Conservation (phyloP, 2,329 filamentous ascomycete genomes). For the Colletotrichum sojae region DNA sequence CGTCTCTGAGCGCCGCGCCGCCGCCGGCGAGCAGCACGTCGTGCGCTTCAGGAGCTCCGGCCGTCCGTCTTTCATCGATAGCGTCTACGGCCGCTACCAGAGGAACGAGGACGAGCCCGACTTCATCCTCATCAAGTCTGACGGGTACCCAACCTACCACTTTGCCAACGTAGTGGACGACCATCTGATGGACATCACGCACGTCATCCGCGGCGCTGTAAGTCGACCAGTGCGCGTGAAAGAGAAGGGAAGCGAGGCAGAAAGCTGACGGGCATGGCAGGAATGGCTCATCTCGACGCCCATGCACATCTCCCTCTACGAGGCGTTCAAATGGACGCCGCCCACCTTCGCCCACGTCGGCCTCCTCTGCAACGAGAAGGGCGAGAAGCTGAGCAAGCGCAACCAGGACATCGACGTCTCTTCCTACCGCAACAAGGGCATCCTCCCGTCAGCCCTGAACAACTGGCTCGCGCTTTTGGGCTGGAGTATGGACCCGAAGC, state of each 20-base stretch:
- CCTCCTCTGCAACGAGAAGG: constrained; percentile 77
- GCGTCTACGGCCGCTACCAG: constrained; percentile 81
- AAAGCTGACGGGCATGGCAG: constrained; percentile 51
- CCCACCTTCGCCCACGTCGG: constrained; percentile 87
- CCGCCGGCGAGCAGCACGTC: constrained; percentile 79
- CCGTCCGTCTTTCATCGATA: constrained; percentile 78
- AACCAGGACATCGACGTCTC: constrained; percentile 70
- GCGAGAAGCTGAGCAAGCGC: constrained; percentile 89
- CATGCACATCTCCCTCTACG: constrained; percentile 78
- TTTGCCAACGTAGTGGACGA: constrained; percentile 98
- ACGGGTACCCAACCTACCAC: constrained; percentile 96
- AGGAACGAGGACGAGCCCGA: constrained; percentile 76
- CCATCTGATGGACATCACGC: constrained; percentile 94
- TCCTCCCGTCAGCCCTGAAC: constrained; percentile 66
- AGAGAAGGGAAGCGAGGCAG: neutral
- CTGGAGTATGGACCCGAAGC: constrained; percentile 76
- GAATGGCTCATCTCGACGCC: constrained; percentile 98
- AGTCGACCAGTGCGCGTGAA: constrained; percentile 44
- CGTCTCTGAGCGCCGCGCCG: constrained; percentile 80
- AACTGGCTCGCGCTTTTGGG: constrained; percentile 91
- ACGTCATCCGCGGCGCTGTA: constrained; percentile 90
- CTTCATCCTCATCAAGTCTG: constrained; percentile 90
- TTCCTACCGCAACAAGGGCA: constrained; percentile 62
- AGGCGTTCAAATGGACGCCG: constrained; percentile 81
- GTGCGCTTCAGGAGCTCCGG: constrained; percentile 79